Evolutionary conservation across 1,139 yeast genomes (phyloP).

Genomic region (Geotrichum citri-aurantii): DNA sequence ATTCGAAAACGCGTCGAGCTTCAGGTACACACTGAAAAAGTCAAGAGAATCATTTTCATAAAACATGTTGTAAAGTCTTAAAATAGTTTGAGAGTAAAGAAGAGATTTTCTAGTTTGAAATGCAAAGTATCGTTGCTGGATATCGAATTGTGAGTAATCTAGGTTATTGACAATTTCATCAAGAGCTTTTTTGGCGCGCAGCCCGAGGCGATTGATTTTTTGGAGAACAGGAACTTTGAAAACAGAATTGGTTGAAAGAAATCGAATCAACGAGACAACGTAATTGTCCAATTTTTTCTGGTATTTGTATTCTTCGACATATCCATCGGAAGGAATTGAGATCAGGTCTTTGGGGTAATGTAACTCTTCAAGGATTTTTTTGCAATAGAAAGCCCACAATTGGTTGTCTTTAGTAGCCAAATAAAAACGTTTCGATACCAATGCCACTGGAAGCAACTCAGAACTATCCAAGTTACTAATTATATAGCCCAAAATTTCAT

Average conservation of each 20-base stretch:
- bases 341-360: neutral
- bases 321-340: constrained; percentile 4
- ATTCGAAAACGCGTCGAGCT: constrained; percentile 11
- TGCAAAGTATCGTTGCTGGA: constrained; percentile 7
- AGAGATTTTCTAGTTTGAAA: constrained; percentile 8
- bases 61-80: constrained; percentile 5
- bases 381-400: constrained; percentile 8
- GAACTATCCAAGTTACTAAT: neutral
- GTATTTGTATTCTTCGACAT: constrained; percentile 9
- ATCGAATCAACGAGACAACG: neutral
- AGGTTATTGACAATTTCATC: neutral
- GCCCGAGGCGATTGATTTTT: neutral
- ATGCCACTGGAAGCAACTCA: constrained; percentile 3
- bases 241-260: neutral
- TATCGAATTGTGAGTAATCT: neutral
- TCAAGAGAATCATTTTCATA: constrained; percentile 1
- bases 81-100: constrained; percentile 8
- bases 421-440: constrained; percentile 6
- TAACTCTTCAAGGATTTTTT: neutral
- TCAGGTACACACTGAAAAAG: constrained; percentile 8
- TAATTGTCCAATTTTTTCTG: neutral
- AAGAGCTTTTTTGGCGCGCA: neutral
- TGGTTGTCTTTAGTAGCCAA: constrained; percentile 8
- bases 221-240: neutral
- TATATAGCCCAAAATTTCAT: neutral